These are phyloP conservation scores for Clonostachys chloroleuca DNA, from an alignment of 2,329 filamentous ascomycete genomes.

Conservation along the genomic window DNA sequence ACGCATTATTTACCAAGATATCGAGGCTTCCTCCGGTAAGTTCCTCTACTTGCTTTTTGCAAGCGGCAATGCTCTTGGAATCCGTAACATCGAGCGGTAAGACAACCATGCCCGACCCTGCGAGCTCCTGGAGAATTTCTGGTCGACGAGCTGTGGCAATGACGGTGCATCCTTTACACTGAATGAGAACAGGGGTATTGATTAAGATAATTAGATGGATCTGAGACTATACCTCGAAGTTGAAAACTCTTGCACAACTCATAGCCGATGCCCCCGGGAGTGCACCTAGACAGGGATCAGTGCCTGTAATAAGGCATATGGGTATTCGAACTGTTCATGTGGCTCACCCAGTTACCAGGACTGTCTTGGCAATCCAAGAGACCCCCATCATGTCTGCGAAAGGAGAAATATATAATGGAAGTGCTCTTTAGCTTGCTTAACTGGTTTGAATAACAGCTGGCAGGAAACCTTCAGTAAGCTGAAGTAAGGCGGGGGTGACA, in stretches of 20 bases:
- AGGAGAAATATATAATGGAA: no score
- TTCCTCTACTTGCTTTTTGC: slow-evolving; percentile 21
- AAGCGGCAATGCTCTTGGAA: slow-evolving; percentile 19
- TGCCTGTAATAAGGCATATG: not conserved
- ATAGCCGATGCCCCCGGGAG: slow-evolving; percentile 54
- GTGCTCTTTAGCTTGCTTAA: no score
- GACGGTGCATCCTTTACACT: slow-evolving; percentile 6
- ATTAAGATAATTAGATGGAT: not conserved
- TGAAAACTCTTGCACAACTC: slow-evolving; percentile 49
- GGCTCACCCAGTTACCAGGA: slow-evolving; percentile 45
- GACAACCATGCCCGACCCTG: slow-evolving; percentile 6
- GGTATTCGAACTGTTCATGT: not conserved
- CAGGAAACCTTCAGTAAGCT: no score
- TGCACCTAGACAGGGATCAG: slow-evolving; percentile 36
- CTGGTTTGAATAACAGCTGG: no score
- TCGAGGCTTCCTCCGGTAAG: slow-evolving; percentile 31
- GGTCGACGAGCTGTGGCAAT: slow-evolving; percentile 10
- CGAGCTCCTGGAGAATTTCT: slow-evolving; percentile 7
- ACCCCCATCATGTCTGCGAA: no score
- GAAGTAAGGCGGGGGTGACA: no score
- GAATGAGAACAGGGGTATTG: not conserved
- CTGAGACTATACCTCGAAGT: slow-evolving; percentile 30
- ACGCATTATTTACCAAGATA: slow-evolving; percentile 35
- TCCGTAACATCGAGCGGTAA: slow-evolving; percentile 34
- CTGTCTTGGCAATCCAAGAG: slow-evolving; percentile 21